phyloP scores from a whole-genome alignment of 768 basidiomycete genomes.

The Dacryopinax primogenitus region DNA sequence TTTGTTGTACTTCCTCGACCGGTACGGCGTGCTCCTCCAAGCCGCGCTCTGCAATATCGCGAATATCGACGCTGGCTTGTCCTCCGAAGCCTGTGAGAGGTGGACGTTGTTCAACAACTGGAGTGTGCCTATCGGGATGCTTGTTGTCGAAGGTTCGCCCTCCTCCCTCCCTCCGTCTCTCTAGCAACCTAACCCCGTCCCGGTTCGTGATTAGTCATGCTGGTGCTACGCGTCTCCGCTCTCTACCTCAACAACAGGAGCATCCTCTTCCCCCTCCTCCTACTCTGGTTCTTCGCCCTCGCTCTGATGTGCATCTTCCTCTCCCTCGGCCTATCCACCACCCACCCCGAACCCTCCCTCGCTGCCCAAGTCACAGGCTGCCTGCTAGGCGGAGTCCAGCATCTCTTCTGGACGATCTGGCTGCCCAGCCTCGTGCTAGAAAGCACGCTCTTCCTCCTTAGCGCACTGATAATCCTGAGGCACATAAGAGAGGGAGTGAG shows the following conservation, averaged over 20 bases:
- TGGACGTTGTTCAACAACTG: background rate
- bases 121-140: background rate
- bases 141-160: background rate
- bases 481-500: background rate
- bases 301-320: background rate
- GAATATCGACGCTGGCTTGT: background rate
- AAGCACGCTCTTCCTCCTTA: background rate
- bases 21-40: background rate
- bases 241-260: background rate
- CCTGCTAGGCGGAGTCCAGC: background rate
- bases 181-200: background rate
- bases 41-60: background rate
- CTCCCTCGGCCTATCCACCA: background rate
- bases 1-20: background rate
- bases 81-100: background rate
- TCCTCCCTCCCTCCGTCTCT: no score
- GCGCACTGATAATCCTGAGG: background rate
- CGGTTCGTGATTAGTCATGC: background rate
- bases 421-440: background rate
- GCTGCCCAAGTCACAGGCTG: background rate
- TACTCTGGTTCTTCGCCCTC: background rate
- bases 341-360: background rate
- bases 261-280: background rate
- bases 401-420: background rate
- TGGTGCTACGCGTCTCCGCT: background rate